Conservation (phyloP, 805 yeast species). For the Nakazawaea wickerhamii region DNA sequence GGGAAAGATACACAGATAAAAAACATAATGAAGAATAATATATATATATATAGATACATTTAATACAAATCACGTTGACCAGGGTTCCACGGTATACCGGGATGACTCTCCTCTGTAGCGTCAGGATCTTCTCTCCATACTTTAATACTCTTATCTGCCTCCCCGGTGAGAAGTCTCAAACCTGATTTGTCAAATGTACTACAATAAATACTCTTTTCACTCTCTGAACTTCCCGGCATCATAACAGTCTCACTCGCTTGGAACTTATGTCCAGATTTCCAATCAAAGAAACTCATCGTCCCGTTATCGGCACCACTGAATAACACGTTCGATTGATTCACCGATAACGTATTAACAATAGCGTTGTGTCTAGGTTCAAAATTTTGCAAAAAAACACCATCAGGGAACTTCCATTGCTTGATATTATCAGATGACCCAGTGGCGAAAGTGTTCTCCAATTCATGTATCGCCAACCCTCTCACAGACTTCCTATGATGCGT, state of each 20-base stretch:
- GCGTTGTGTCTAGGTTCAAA: conserved; percentile 37
- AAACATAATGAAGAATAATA: not conserved
- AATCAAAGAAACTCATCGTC: conserved; percentile 68
- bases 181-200: conserved; percentile 79
- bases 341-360: conserved; percentile 64
- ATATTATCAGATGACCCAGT: conserved; percentile 79
- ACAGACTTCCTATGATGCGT: conserved; percentile 86
- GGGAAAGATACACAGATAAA: conserved; percentile 38
- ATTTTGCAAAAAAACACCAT: conserved; percentile 57
- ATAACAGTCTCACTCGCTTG: conserved; percentile 51
- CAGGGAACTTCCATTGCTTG: conserved; percentile 79
- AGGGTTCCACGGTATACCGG: conserved; percentile 31
- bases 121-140: conserved; percentile 56
- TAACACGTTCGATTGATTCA: conserved; percentile 55
- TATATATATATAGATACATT: not conserved
- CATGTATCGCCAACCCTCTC: conserved; percentile 65
- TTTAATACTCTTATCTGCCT: conserved; percentile 82
- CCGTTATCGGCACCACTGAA: conserved; percentile 89
- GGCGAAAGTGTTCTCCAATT: conserved; percentile 65
- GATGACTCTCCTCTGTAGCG: conserved; percentile 29
- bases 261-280: conserved; percentile 59
- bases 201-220: conserved; percentile 64
- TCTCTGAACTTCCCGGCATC: conserved; percentile 64
- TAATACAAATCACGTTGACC: not conserved
- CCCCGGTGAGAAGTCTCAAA: conserved; percentile 75